Evolutionary conservation across 2,329 filamentous ascomycete species (phyloP), one percentile per base, ranked within the genome.

Genomic region (Xylaria multiplex): DNA sequence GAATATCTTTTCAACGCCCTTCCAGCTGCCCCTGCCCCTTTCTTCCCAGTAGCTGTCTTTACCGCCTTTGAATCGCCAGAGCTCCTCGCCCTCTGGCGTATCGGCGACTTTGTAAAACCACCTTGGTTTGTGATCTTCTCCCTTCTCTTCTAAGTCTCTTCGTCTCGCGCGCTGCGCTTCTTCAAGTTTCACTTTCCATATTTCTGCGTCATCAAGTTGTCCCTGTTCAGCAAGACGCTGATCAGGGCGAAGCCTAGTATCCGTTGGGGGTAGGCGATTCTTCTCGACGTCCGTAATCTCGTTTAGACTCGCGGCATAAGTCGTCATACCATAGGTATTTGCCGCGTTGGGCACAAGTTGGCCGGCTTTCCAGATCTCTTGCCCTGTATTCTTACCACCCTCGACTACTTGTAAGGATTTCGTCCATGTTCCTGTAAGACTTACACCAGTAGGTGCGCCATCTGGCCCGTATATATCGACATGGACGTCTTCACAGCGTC

Each of bases 41-140:
- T 93, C 90, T 76, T 97, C 94, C 96, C 96, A 99, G 80, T 99
- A 99, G 8, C 93, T 90, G 19, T 96, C 93, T 79, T 91, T 93
- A 22, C 93, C 93, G 2, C 83, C 83, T 81, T 90, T 96, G 69
- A 97, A 79, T 73, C 88, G 86, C 92, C 92, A 92, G 11, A 91
- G 83, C 75, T 91, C 89, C 75, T 91, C 90, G 3, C 85, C 86
- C 54, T 86, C 85, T 14, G 81, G 80, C 2, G 80, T 81, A 27
- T 85, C 83, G n/a, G 85, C 83, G 8, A 91, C 88, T 79, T 86
- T 90, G 59, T 89, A 86, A 77, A 99, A 99, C 93, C 95, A 99
- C 71, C 87, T 85, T 6, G 96, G 92, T 71, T 82, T 86, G 85
- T 94, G 90, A 64, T 83, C 80, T 73, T 93, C 89, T 1, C 92